phyloP scores from a whole-genome alignment of 306 rosid genomes.

The Lablab purpureus region DNA sequence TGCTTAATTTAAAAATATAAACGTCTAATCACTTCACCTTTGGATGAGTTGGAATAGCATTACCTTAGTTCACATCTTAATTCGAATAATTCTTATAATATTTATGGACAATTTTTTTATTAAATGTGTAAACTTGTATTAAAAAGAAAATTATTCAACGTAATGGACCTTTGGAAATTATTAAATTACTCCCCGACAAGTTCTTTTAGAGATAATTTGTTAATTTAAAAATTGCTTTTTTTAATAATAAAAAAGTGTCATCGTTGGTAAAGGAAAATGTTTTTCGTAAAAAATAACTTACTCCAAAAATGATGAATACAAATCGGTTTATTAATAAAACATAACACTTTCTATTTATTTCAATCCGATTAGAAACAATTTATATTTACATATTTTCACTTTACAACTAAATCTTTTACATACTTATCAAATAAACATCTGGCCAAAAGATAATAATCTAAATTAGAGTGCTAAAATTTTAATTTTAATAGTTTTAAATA shows the following conservation, averaged over 20 bases:
- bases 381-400: no score
- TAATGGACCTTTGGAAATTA: not conserved
- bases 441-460: no score
- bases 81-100: not conserved
- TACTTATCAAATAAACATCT: no score
- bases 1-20: slow-evolving; percentile 3
- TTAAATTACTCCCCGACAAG: not conserved
- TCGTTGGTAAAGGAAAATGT: not conserved
- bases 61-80: not conserved
- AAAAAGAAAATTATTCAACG: not conserved
- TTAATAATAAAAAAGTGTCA: no score
- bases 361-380: no score
- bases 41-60: not conserved
- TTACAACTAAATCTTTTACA: no score
- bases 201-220: not conserved
- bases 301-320: not conserved
- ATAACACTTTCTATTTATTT: no score
- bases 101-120: not conserved
- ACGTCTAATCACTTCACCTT: not conserved
- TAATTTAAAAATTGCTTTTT: not conserved
- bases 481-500: no score
- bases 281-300: not conserved
- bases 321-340: no score
- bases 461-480: no score
- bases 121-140: not conserved